Evolutionary conservation across 2,329 filamentous ascomycete genomes (phyloP), one percentile per base, ranked within the genome.

Genomic region (Thermothelomyces thermophilus): DNA sequence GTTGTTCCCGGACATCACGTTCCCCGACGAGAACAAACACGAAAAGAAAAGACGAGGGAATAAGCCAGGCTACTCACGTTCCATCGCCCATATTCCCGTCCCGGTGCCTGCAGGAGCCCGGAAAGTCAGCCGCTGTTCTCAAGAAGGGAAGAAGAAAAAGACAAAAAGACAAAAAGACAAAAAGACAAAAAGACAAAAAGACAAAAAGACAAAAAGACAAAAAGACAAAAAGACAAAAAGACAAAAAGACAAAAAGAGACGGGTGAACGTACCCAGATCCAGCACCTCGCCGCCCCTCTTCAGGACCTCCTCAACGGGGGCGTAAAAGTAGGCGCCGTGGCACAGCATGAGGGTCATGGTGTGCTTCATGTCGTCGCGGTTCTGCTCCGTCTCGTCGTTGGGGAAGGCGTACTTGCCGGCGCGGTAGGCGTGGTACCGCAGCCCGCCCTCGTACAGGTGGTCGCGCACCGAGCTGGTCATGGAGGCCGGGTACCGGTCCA

Each of bases 61-160:
- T n/a, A 54, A 13, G 16, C 54, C 30, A 59, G 33, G 42, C 17
- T 40, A 68, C 74, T 67, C 62, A 76, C 74, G 60, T 54, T 76
- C 70, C 40, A 75, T 68, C 39, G 69, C 71, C 74, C 74, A 77
- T 51, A 70, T 71, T 2, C 74, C 74, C 9, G 73, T 76, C 10
- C 74, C 74, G 5, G 74, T 76, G 17, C 73, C 72, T 74, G 46
- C 50, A 11, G 44, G 43, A 34, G 43, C 9, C 46, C 33, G 41
- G 31, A 10, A 40, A 42, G 40, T 57, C 48, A 59, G 56, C 54
- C 41, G 50, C 46, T 34, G 20, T 40, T 10, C n/a, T n/a, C n/a
- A 19, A 13, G 17, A 20, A 26, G 10, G 11, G 39, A 26, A 14
- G 5, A 9, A 1, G 20, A 26, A 3, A 13, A 14, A 35, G 17